A percentile compares a stretch with the other conserved stretches of the same genome.
Conservation (phyloP, 495 filamentous ascomycete genomes). For the Geoglossum glabrum region DNA sequence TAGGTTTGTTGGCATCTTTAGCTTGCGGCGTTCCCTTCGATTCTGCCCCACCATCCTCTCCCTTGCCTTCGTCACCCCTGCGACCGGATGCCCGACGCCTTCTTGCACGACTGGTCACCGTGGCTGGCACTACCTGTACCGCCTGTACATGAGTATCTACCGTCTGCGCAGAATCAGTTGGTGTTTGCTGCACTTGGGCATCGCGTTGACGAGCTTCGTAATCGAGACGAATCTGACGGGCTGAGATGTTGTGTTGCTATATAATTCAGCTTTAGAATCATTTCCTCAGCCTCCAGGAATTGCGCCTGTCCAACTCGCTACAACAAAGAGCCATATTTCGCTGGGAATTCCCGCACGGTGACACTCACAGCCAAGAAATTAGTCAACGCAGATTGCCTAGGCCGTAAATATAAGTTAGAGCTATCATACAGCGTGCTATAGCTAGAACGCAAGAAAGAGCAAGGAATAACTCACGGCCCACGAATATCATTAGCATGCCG, state of each 20-base stretch:
- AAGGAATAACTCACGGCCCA: constrained; percentile 31
- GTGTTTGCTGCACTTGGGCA: constrained; percentile 19
- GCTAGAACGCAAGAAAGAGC: neutral
- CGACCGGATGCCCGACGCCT: constrained; percentile 8
- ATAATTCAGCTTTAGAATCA: neutral
- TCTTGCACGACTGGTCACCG: neutral
- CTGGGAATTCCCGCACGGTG: too few species aligned
- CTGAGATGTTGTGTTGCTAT: constrained; percentile 79
- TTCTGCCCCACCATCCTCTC: constrained; percentile 19
- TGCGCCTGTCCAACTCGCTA: neutral
- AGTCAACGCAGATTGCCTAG: constrained; percentile 53
- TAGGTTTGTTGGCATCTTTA: constrained; percentile 37
- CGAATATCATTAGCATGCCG: constrained; percentile 30
- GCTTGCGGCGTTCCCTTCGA: constrained; percentile 41
- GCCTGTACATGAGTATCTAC: neutral
- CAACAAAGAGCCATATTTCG: too few species aligned
- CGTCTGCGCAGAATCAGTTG: neutral
- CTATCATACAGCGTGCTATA: neutral
- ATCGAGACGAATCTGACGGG: constrained; percentile 49
- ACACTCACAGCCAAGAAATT: constrained; percentile 53
- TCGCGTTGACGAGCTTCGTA: constrained; percentile 30
- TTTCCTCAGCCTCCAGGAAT: neutral
- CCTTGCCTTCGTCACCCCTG: constrained; percentile 15
- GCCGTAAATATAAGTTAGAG: constrained; percentile 9
- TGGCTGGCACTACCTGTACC: too few species aligned